Evolutionary conservation across 1,139 yeast genomes (phyloP).

Genomic region (Suhomyces taliae): DNA sequence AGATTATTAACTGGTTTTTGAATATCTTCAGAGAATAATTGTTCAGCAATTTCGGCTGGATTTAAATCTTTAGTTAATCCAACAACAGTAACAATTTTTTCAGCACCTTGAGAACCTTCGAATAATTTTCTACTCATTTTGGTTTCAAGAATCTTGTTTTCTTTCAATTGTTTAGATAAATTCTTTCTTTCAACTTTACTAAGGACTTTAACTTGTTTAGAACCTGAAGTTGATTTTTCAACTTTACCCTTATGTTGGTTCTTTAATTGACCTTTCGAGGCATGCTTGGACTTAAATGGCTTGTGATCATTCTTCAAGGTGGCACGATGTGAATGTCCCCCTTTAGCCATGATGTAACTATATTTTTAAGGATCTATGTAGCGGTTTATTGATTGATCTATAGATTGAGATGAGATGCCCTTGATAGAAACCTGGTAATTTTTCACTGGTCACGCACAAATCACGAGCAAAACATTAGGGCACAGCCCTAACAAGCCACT

Average conservation of each 20-base stretch:
- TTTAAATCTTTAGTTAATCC: slow-evolving; percentile 75
- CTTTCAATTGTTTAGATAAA: slow-evolving; percentile 73
- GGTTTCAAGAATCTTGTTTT: slow-evolving; percentile 61
- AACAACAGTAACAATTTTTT: slow-evolving; percentile 77
- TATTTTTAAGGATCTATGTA: not conserved
- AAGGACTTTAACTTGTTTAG: slow-evolving; percentile 42
- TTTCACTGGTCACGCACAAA: slow-evolving; percentile 6
- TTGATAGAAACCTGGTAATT: not conserved
- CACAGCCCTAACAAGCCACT: slow-evolving; percentile 5
- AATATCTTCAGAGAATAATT: slow-evolving; percentile 41
- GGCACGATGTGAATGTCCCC: slow-evolving; percentile 77
- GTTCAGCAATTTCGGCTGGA: slow-evolving; percentile 55
- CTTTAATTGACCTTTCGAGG: slow-evolving; percentile 86
- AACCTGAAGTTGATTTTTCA: slow-evolving; percentile 52
- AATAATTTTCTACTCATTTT: slow-evolving; percentile 62
- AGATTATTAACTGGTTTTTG: slow-evolving; percentile 29
- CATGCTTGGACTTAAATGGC: slow-evolving; percentile 86
- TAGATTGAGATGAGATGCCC: slow-evolving; percentile 13
- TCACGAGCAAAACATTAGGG: slow-evolving; percentile 10
- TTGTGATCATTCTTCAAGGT: slow-evolving; percentile 83
- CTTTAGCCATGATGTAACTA: slow-evolving; percentile 48
- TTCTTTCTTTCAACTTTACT: slow-evolving; percentile 79
- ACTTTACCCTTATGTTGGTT: slow-evolving; percentile 83
- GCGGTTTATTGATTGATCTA: not conserved
- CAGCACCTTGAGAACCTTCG: slow-evolving; percentile 78